phyloP scores from a whole-genome alignment of 2,329 filamentous ascomycete genomes.

The Trichoderma asperellum region DNA sequence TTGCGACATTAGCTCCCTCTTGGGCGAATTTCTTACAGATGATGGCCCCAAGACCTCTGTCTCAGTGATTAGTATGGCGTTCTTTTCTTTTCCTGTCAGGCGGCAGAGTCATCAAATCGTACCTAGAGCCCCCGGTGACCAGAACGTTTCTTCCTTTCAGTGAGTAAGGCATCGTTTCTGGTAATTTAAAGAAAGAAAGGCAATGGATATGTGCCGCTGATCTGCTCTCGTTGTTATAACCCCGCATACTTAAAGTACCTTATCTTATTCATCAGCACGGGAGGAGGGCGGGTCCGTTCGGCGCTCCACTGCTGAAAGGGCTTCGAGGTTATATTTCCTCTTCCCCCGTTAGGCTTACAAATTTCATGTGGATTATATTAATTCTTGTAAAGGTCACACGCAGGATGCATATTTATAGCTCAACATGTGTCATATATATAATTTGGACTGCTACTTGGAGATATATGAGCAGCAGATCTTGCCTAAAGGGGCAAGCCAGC shows the following conservation, averaged over 20 bases:
- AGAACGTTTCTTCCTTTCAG: slow-evolving; percentile 21
- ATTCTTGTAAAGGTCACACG: neutral
- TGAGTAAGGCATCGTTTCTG: slow-evolving; percentile 17
- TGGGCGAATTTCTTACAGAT: slow-evolving; percentile 24
- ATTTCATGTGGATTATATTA: neutral
- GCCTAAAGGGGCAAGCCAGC: neutral
- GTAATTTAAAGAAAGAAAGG: neutral
- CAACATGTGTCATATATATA: neutral
- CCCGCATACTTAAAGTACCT: neutral
- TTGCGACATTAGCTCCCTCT: slow-evolving; percentile 19
- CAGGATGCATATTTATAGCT: neutral
- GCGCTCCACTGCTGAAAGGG: neutral
- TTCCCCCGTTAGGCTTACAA: neutral
- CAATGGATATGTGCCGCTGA: neutral
- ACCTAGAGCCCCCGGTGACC: slow-evolving; percentile 23
- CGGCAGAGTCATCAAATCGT: neutral
- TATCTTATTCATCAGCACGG: neutral
- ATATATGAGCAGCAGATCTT: neutral
- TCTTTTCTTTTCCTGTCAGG: neutral
- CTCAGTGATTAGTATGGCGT: neutral
- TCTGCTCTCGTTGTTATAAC: neutral
- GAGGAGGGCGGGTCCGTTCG: neutral
- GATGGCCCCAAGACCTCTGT: slow-evolving; percentile 21
- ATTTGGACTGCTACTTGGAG: neutral
- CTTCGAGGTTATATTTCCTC: neutral